phyloP scores from a whole-genome alignment of 257 asterid species.

The Plantago elongata region DNA sequence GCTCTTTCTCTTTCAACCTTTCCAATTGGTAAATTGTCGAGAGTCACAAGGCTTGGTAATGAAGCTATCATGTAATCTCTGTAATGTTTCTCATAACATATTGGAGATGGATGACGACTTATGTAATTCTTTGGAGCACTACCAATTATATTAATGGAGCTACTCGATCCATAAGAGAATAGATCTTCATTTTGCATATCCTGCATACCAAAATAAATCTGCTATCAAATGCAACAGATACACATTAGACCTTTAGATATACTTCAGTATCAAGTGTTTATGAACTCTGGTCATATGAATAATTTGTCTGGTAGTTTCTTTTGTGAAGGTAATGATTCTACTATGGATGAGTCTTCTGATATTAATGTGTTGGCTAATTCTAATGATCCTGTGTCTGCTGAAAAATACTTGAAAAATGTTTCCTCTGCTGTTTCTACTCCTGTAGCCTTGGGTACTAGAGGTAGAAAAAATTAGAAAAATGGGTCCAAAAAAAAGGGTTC shows the following conservation, averaged over 20 bases:
- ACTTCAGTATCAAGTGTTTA: constrained; percentile 3
- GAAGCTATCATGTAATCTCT: constrained; percentile 84
- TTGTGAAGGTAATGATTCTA: too few relatives aligned
- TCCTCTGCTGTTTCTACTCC: too few relatives aligned
- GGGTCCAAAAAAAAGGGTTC: too few relatives aligned
- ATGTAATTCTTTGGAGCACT: constrained; percentile 40
- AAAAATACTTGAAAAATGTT: too few relatives aligned
- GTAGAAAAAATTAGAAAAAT: too few relatives aligned
- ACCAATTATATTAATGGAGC: constrained; percentile 26
- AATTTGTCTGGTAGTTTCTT: too few relatives aligned
- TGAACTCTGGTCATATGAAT: too few relatives aligned
- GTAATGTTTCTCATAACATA: constrained; percentile 82
- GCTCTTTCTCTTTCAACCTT: constrained; percentile 62
- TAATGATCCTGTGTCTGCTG: too few relatives aligned
- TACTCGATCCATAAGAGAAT: constrained; percentile 31
- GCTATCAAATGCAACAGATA: constrained; percentile 24
- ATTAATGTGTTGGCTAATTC: too few relatives aligned
- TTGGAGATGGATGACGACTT: constrained; percentile 67
- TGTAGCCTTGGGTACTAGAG: too few relatives aligned
- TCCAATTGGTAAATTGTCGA: constrained; percentile 67
- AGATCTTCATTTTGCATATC: constrained; percentile 41
- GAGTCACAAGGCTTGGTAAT: constrained; percentile 55
- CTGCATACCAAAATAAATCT: constrained; percentile 51
- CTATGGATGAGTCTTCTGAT: too few relatives aligned
- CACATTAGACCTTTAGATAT: constrained; percentile 12